Conservation (phyloP, 768 basidiomycete species). For the Auricularia heimuer region DNA sequence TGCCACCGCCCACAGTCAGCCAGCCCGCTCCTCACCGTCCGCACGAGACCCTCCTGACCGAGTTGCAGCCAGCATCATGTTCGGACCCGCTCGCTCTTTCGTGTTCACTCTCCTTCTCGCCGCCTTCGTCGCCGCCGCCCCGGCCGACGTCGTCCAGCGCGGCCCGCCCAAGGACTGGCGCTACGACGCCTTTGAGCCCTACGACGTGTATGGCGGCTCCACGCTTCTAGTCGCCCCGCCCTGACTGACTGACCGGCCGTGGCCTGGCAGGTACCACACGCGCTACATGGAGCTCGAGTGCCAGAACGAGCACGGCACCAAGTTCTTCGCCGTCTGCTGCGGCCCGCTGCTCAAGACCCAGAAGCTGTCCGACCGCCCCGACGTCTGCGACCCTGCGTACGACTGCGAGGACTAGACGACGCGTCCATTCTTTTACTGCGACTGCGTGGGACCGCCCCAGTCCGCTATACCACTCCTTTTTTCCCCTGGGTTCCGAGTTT, state of each 20-base stretch:
- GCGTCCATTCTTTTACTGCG: not conserved
- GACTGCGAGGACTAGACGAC: not conserved
- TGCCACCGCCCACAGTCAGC: too few species aligned
- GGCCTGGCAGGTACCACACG: conserved; percentile 36
- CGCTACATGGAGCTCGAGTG: conserved; percentile 52
- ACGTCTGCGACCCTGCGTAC: conserved; percentile 14
- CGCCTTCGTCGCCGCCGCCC: conserved; percentile 20
- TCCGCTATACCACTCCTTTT: too few species aligned
- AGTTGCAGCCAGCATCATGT: conserved; percentile 7
- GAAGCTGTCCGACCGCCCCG: conserved; percentile 17
- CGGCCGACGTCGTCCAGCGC: conserved; percentile 20
- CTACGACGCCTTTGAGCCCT: conserved; percentile 10
- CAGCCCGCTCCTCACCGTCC: not conserved
- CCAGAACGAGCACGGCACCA: conserved; percentile 30
- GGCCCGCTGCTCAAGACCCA: conserved; percentile 22
- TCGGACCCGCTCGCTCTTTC: conserved; percentile 3
- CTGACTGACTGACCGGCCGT: not conserved
- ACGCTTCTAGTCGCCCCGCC: not conserved
- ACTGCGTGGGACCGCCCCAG: too few species aligned
- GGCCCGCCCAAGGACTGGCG: not conserved
- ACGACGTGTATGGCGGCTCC: not conserved
- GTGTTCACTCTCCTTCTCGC: conserved; percentile 12
- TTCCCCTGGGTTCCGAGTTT: too few species aligned
- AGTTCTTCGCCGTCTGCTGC: conserved; percentile 28
- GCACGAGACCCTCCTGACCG: not conserved